A percentile compares a stretch with the other conserved stretches of the same genome.
Conservation (phyloP, 192 early-diverging fungal genomes). For the Thamnidium elegans region DNA sequence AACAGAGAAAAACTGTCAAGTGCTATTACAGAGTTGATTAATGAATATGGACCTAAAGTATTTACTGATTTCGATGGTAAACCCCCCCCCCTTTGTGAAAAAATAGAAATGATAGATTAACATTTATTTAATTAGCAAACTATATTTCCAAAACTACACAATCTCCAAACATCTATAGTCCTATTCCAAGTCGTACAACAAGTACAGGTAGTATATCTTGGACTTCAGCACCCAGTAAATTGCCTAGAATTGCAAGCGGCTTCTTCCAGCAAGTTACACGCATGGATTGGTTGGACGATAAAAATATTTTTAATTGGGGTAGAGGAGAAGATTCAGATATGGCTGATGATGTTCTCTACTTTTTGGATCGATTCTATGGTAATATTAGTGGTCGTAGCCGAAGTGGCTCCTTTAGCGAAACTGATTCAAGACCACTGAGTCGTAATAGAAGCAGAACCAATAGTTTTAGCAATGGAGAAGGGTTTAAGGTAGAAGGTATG, state of each 20-base stretch:
- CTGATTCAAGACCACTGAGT: conserved; percentile 31
- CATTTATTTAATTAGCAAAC: conserved; percentile 8
- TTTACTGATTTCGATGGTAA: conserved; percentile 71
- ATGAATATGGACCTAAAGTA: conserved; percentile 80
- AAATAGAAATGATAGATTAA: conserved; percentile 1
- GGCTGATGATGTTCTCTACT: conserved; percentile 50
- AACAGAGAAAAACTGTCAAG: conserved; percentile 71
- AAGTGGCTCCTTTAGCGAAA: conserved; percentile 29
- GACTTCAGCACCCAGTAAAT: conserved; percentile 21
- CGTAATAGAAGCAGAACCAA: conserved; percentile 45
- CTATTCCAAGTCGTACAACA: conserved; percentile 11
- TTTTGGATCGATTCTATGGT: conserved; percentile 48
- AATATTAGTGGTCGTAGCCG: conserved; percentile 32
- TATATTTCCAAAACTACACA: conserved; percentile 7
- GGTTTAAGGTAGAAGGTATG: conserved; percentile 49
- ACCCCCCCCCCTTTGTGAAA: no score
- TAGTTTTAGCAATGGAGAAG: conserved; percentile 35
- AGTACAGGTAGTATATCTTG: conserved; percentile 9
- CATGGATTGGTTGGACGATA: conserved; percentile 53
- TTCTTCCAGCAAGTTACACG: conserved; percentile 36
- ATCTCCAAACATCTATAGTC: not conserved
- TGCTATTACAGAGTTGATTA: conserved; percentile 77
- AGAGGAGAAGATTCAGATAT: conserved; percentile 45
- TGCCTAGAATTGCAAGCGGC: conserved; percentile 32
- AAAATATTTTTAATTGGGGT: conserved; percentile 56